Base-by-base conservation (phyloP, 2,329 filamentous ascomycete genomes). In the Fusarium tupiense region DNA sequence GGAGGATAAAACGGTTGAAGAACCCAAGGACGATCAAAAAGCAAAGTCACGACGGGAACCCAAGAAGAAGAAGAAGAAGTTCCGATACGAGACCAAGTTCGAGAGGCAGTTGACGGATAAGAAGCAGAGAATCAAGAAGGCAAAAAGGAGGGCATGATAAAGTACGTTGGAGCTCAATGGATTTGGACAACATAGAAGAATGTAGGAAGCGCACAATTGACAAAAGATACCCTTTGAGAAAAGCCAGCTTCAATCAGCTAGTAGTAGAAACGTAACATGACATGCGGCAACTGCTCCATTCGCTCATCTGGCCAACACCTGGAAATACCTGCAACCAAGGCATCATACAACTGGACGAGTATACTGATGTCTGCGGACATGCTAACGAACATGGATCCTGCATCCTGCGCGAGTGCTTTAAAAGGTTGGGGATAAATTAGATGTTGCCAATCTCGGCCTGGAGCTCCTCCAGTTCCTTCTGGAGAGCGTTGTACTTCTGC, bases 391-490 rank as follows among this genome's bases (percentile, higher is more conserved):
- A 76, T 56, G 52, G 8, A 56, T 59, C 53, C 65, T 74, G 69
- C 66, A 74, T 79, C 65, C 71, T 66, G 56, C 69, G 67, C 69
- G 63, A 72, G 62, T 74, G 67, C 61, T 67, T 69, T 61, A 68
- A 58, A 58, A 44, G 71, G 63, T 64, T 46, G 60, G 29, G 26
- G 58, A 38, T 67, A 44, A 73, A 80, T 91, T 91, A 98, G 85
- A 98, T 95, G 87, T 94, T 96, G 89, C 92, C 93, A 86, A 98
- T 95, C 86, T 98, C 95, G 79, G 88, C 86, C 86, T 96, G 94
- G 85, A 98, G 94, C 77, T 96, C 93, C 81, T 97, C 92, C 82
- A 98, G 88, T 84, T 98, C 95, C 89, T 96, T 96, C 89, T 97
- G 92, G 79, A 94, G 89, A 66, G 89, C 84, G 77, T 87, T 86